These are phyloP conservation scores for Solanum medicagineum DNA, from an alignment of 257 asterid genomes.

Conservation along the genomic window DNA sequence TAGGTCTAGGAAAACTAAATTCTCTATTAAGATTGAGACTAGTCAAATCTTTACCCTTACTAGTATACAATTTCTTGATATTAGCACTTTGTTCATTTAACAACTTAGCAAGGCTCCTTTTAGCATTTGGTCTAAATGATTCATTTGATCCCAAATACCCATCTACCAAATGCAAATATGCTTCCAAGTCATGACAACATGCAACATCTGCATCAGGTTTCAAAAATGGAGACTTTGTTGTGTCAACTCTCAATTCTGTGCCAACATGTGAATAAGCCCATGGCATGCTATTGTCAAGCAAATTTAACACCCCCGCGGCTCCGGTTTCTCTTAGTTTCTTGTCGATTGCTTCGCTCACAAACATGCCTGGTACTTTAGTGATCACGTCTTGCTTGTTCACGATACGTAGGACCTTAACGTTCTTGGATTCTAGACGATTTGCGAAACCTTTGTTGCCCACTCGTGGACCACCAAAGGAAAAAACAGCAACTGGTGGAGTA, in stretches of 20 bases:
- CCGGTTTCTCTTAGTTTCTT: constrained; percentile 32
- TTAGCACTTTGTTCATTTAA: constrained; percentile 62
- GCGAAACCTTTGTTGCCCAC: constrained; percentile 74
- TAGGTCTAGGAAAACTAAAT: constrained; percentile 4
- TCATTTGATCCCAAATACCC: constrained; percentile 73
- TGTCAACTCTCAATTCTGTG: constrained; percentile 51
- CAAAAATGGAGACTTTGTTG: constrained; percentile 72
- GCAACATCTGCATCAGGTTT: constrained; percentile 69
- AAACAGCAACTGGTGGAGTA: constrained; percentile 59
- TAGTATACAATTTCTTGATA: constrained; percentile 60
- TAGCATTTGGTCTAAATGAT: constrained; percentile 78
- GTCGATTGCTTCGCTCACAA: constrained; percentile 66
- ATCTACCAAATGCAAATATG: constrained; percentile 79
- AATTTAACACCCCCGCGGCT: constrained; percentile 18
- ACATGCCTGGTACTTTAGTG: constrained; percentile 82
- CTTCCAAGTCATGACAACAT: constrained; percentile 93
- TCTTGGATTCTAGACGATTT: constrained; percentile 20
- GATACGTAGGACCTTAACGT: constrained; percentile 51
- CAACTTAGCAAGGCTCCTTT: constrained; percentile 66
- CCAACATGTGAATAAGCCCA: constrained; percentile 93
- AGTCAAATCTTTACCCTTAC: constrained; percentile 40
- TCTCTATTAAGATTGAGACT: constrained; percentile 30
- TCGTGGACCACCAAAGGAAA: constrained; percentile 85
- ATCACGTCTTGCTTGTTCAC: constrained; percentile 73
- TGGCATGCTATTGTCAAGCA: constrained; percentile 55